phyloP scores from a whole-genome alignment of 768 basidiomycete species.

The Amylocystis lapponica region DNA sequence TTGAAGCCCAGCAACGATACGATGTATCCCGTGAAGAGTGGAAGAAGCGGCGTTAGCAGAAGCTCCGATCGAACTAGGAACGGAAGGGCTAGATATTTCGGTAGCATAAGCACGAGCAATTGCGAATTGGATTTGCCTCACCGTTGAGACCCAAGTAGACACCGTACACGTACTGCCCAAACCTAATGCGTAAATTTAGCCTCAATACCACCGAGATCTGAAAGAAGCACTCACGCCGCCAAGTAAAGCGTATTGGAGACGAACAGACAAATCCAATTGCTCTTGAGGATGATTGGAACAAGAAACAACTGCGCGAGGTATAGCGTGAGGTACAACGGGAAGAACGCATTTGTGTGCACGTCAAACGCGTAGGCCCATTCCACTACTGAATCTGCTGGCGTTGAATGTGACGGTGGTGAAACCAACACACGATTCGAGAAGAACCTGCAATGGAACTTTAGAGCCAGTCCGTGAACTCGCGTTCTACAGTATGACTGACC shows the following conservation, averaged over 20 bases:
- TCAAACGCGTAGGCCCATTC: slow-evolving; percentile 97
- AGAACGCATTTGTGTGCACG: slow-evolving; percentile 95
- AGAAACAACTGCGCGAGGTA: slow-evolving; percentile 88
- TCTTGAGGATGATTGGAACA: slow-evolving; percentile 72
- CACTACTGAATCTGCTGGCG: slow-evolving; percentile 63
- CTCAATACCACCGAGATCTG: neutral
- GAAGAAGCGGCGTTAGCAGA: slow-evolving; percentile 84
- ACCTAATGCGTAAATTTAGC: slow-evolving; percentile 35
- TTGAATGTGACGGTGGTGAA: slow-evolving; percentile 67
- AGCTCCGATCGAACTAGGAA: slow-evolving; percentile 89
- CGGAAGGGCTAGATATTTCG: slow-evolving; percentile 62
- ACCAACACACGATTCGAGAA: slow-evolving; percentile 67
- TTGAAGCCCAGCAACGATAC: slow-evolving; percentile 89
- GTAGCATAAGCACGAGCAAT: slow-evolving; percentile 9
- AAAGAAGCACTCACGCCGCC: slow-evolving; percentile 53
- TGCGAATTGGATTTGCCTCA: slow-evolving; percentile 27
- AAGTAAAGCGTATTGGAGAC: slow-evolving; percentile 91
- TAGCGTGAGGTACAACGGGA: slow-evolving; percentile 85
- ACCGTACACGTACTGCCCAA: slow-evolving; percentile 88
- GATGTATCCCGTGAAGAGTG: slow-evolving; percentile 81
- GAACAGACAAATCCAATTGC: slow-evolving; percentile 92
- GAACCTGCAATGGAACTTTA: slow-evolving; percentile 37
- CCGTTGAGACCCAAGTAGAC: slow-evolving; percentile 83
- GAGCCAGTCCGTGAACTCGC: slow-evolving; percentile 6
- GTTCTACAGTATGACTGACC: slow-evolving; percentile 38